Percentiles rank a stretch among this genome's conserved stretches.
Conservation (phyloP, 345 rosid species). For the Gossypium mustelinum region DNA sequence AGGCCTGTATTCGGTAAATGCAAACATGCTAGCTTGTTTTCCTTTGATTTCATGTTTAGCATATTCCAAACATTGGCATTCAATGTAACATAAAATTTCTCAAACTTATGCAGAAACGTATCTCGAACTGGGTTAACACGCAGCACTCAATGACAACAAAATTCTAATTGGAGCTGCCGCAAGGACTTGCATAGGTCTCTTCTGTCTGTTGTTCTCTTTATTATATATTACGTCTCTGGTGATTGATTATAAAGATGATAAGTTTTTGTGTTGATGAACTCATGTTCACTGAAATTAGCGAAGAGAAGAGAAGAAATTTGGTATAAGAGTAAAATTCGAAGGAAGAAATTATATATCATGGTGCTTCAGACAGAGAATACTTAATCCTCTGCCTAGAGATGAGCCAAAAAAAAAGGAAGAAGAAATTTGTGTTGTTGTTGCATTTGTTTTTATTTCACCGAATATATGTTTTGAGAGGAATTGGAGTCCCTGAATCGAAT, state of each 20-base stretch:
- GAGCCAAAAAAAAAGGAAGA: too few species aligned
- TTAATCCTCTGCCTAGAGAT: too few species aligned
- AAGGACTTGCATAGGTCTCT: slow-evolving; percentile 37
- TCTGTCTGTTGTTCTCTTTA: slow-evolving; percentile 13
- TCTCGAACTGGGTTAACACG: slow-evolving; percentile 61
- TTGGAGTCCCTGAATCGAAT: too few species aligned
- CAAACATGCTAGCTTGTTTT: not conserved
- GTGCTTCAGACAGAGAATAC: too few species aligned
- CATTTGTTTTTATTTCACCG: too few species aligned
- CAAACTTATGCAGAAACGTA: slow-evolving; percentile 39
- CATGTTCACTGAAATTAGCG: slow-evolving; percentile 28
- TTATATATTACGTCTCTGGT: slow-evolving; percentile 17
- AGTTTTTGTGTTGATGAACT: slow-evolving; percentile 33
- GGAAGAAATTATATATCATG: slow-evolving; percentile 3
- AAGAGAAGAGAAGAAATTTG: slow-evolving; percentile 17
- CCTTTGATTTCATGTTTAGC: not conserved
- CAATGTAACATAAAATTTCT: not conserved
- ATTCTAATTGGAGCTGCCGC: slow-evolving; percentile 17
- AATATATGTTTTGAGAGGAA: too few species aligned
- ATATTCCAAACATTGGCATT: not conserved
- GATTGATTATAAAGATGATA: slow-evolving; percentile 43
- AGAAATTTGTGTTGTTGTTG: too few species aligned
- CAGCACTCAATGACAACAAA: slow-evolving; percentile 59
- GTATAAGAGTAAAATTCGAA: slow-evolving; percentile 23
- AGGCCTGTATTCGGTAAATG: not conserved